Base-by-base conservation (phyloP, 202 grass and related monocot genomes). In the Carex sylvatica region DNA sequence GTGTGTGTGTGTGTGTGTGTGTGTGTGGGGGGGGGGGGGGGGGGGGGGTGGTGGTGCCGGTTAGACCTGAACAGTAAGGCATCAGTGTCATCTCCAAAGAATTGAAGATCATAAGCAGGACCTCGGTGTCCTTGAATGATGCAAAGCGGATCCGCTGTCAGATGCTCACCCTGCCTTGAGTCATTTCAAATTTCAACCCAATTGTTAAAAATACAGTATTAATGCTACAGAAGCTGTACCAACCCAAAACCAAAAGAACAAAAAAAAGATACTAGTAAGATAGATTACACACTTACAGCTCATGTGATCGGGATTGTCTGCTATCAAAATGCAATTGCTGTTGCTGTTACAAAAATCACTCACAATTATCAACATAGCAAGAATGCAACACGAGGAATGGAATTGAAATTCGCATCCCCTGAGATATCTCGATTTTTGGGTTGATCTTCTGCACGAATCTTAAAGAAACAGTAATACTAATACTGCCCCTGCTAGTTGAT, bases 81-180 rank as follows among this genome's bases (percentile, higher is more conserved):
- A 24, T 95, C 85, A 23, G 81, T 70, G 14, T 60, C 84, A 61
- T 91, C 90, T 2, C 60, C 81, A 70, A 85, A 95, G 85, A 98
- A 98, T 84, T 84, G 91, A 68, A 89, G 85, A 53, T 98, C 92
- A 40, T 98, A 98, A 0, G 73, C 84, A 7, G 95, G 87, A 60
- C 95, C 91, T 33, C 83, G 85, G 77, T 98, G 95, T 68, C 82
- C 95, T 74, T 90, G 91, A 52, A 95, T 86, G 61, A 93, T 84
- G 69, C 80, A 91, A 75, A 91, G 74, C 31, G 87, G 95, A 24
- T 91, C 90, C 7, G 79, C 83, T 30, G 84, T 71, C 22, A 59
- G 6, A 74, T 52, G 78, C 0, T 65, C 80, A 7, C 60, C 49
- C 42, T 56, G 35, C 70, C 22, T 46, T 49, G 12, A 70, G 36